Base-by-base conservation (phyloP, 805 yeast species). In the Priceomyces medius region DNA sequence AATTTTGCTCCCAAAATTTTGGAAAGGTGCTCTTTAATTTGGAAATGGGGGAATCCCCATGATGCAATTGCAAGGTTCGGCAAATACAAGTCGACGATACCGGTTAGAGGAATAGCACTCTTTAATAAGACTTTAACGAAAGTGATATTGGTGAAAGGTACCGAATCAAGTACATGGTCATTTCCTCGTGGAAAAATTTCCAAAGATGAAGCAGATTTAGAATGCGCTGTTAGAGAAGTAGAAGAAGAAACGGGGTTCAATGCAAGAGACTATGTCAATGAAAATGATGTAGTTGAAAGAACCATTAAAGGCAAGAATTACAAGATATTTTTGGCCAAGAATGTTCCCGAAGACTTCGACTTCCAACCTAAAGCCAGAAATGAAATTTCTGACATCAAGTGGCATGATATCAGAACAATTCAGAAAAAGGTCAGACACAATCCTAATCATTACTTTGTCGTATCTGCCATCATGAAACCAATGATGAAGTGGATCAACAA, bases 141-240 rank as follows among this genome's bases (percentile, higher is more conserved):
- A 56, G 69, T 88, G 8, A 58, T 95, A 20, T 66, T 93, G 48
- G 95, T 93, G 4, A 82, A 87, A 56, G 97, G 97, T 3, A 81
- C 82, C 37, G 95, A 87, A 48, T 77, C 89, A 9, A 64, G 68
- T 23, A 66, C 85, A 1, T 93, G 98, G 98, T 85, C 96, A 6
- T 93, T 93, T 56, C 99, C 99, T 4, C 74, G 96, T 60, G 99
- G 99, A 4, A 93, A 93, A 63, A 93, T 93, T 43, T 87, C 95
- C 28, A 90, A 93, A 58, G 95, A 83, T 56, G 99, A 93, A 67
- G 70, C 81, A 12, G 99, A 93, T 61, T 74, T 80, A 4, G 81
- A 78, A 40, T 95, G 99, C 68, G 97, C 98, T 4, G 64, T 88
- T 10, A 77, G 99, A 54, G 99, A 93, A 60, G 89, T 87, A 17